Percentiles rank a stretch among this genome's conserved stretches.
Evolutionary conservation across 805 yeast species (phyloP).

Genomic region (Wickerhamomyces hampshirensis): DNA sequence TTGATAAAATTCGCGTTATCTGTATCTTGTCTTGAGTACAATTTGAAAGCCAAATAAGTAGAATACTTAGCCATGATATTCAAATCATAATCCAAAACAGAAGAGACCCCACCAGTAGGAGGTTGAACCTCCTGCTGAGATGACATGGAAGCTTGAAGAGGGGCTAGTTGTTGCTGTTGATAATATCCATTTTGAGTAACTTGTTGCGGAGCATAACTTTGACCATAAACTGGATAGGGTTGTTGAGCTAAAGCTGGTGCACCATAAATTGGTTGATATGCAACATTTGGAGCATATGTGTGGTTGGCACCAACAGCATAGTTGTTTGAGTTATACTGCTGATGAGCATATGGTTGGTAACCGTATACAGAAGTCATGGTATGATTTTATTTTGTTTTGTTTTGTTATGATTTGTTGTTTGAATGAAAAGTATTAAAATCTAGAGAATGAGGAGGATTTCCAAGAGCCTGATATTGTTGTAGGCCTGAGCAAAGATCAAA

Average conservation of each 20-base stretch:
- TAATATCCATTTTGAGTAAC: background rate
- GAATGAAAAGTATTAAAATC: slow-evolving; percentile 4
- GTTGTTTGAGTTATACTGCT: background rate
- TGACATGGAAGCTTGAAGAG: slow-evolving; percentile 5
- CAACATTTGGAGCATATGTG: background rate
- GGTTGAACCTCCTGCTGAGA: slow-evolving; percentile 18
- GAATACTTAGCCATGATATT: slow-evolving; percentile 75
- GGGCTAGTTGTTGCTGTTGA: slow-evolving; percentile 8
- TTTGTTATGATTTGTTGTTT: background rate
- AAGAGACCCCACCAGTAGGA: slow-evolving; percentile 65
- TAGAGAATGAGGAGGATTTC: background rate
- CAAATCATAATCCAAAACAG: slow-evolving; percentile 76
- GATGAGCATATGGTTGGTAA: slow-evolving; percentile 10
- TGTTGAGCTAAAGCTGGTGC: slow-evolving; percentile 1
- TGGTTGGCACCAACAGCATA: background rate
- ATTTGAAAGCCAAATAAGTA: slow-evolving; percentile 66
- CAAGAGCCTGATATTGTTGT: too few species aligned
- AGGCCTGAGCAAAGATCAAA: too few species aligned
- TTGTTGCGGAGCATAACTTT: background rate
- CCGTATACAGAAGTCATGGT: slow-evolving; percentile 21
- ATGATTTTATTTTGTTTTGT: background rate
- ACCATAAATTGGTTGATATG: background rate
- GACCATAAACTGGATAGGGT: background rate
- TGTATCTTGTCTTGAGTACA: slow-evolving; percentile 47
- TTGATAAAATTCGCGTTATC: slow-evolving; percentile 44